Evolutionary conservation across 768 basidiomycete species (phyloP), one percentile per base, ranked within the genome.

Genomic region (Pleurotus platypus): DNA sequence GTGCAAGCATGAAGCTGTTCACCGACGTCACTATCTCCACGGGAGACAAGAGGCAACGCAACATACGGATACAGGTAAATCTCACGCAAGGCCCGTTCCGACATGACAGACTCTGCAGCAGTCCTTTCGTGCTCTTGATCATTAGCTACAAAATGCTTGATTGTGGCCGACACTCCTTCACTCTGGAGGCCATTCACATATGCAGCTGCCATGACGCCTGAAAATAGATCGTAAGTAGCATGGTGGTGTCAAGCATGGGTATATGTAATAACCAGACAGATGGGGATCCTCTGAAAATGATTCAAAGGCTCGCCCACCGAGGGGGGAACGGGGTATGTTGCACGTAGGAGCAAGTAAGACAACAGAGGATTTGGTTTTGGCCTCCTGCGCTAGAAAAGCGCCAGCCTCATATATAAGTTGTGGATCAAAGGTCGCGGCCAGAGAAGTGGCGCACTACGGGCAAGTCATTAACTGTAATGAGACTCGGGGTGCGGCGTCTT

Each of bases 141-240:
- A 69, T 89, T 89, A 5, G 71, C 84, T 46, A 85, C 83, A 57
- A 87, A 88, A 64, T 89, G 89, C 66, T 90, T 89, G 67, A 89
- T 87, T 12, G 84, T 80, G 0, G 88, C 84, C 45, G 84, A 78
- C 22, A 90, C 84, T 16, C 85, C 85, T 55, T 84, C 71, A 4
- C 75, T 75, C 63, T 90, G 89, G 8, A 90, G 69, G 13, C 89
- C 87, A 39, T 85, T 80, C 22, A 90, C 78, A 66, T 87, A 89
- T 2, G 86, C 81, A 35, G 84, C 81, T 2, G 86, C 78, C 66
- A 88, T 70, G 9, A 72, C 79, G 15, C 83, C 86, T 81, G 62
- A 61, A 30, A 65, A 57, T 40, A 38, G 30, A 27, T 54, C 18
- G 42, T 40, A 56, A 57, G 39, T 27, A 18, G 50, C 39, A 48